phyloP scores from a whole-genome alignment of 2,329 filamentous ascomycete species.

The Colletotrichum navitas region DNA sequence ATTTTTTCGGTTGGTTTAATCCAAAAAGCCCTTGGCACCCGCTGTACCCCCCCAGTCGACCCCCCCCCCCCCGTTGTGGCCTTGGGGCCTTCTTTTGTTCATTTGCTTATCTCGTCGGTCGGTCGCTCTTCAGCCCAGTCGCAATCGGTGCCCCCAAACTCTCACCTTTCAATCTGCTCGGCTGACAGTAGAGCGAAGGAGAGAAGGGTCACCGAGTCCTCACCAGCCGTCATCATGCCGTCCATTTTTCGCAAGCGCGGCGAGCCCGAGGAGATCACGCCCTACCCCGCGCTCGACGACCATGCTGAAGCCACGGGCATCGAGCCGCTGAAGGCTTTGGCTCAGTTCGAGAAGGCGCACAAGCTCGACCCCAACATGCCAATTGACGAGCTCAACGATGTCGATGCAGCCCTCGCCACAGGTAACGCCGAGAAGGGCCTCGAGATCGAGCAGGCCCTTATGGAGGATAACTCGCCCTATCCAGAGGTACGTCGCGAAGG shows the following conservation, averaged over 20 bases:
- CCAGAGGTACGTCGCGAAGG: conserved; percentile 65
- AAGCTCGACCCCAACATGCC: conserved; percentile 75
- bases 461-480: conserved; percentile 76
- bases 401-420: conserved; percentile 68
- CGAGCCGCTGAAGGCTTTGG: conserved; percentile 61
- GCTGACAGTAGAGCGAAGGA: conserved; percentile 37
- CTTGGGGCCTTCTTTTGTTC: conserved; percentile 37
- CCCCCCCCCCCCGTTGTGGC: conserved; percentile 26
- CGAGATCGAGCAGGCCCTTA: conserved; percentile 68
- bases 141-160: conserved; percentile 35
- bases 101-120: conserved; percentile 37
- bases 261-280: conserved; percentile 60
- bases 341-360: conserved; percentile 70
- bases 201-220: conserved; percentile 25
- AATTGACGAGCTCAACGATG: conserved; percentile 71
- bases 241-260: conserved; percentile 60
- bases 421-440: conserved; percentile 68
- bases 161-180: conserved; percentile 37
- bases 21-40: conserved; percentile 40
- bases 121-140: conserved; percentile 35
- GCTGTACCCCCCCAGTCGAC: conserved; percentile 26
- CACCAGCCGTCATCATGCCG: conserved; percentile 48
- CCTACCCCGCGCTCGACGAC: conserved; percentile 55
- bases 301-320: conserved; percentile 55
- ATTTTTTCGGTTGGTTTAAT: conserved; percentile 34